Conservation (phyloP, 257 asterid species). For the Petrea volubilis region DNA sequence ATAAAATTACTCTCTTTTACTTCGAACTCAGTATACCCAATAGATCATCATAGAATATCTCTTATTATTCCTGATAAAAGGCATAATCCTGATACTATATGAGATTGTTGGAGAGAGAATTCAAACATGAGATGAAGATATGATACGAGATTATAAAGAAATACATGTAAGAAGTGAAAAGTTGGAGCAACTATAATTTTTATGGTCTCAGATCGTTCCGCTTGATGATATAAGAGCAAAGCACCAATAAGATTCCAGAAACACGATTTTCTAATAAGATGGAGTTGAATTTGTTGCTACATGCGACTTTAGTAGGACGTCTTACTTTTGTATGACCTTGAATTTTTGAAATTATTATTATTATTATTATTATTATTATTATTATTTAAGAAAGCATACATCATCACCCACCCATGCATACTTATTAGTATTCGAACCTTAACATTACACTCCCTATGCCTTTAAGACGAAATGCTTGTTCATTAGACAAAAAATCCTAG, state of each 20-base stretch:
- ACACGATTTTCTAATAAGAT: background rate
- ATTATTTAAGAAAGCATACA: too few relatives aligned
- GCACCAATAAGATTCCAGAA: background rate
- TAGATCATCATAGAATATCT: background rate
- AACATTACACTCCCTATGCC: too few relatives aligned
- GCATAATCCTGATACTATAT: background rate
- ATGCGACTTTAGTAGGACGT: background rate
- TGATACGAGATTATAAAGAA: background rate
- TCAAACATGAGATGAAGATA: background rate
- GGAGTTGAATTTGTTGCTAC: background rate
- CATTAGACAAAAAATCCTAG: too few relatives aligned
- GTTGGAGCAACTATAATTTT: background rate
- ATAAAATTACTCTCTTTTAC: background rate
- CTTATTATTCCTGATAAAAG: background rate
- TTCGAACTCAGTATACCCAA: background rate
- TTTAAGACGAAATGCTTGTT: too few relatives aligned
- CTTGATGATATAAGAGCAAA: background rate
- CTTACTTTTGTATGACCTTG: too few relatives aligned
- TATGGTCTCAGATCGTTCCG: slow-evolving; percentile 7
- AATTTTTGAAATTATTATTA: too few relatives aligned
- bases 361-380: too few relatives aligned
- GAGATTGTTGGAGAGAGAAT: background rate
- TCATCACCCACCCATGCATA: too few relatives aligned
- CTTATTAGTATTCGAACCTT: too few relatives aligned
- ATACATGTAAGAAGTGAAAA: background rate